Percentiles rank a stretch among this genome's conserved stretches.
Conservation (phyloP, 2,329 filamentous ascomycete species). For the Berkeleyomyces rouxiae region DNA sequence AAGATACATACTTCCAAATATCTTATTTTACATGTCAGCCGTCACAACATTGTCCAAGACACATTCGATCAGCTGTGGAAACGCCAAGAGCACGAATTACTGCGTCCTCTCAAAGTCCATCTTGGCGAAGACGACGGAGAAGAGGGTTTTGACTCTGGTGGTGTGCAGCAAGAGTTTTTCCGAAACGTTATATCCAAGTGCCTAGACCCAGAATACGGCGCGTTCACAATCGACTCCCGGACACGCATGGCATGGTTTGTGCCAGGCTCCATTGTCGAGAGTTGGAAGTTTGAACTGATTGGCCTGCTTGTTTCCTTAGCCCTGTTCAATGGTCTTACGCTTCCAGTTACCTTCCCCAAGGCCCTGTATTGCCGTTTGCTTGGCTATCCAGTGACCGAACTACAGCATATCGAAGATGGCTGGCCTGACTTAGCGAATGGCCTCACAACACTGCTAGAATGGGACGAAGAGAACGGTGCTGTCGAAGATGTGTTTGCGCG, state of each 20-base stretch:
- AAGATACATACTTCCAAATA: conserved; percentile 53
- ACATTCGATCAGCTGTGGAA: conserved; percentile 82
- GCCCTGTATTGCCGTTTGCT: conserved; percentile 72
- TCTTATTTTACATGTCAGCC: conserved; percentile 50
- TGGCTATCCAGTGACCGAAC: conserved; percentile 46
- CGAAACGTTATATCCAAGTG: conserved; percentile 65
- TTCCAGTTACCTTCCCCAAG: conserved; percentile 77
- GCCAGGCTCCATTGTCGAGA: conserved; percentile 61
- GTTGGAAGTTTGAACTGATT: conserved; percentile 81
- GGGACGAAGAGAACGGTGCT: conserved; percentile 56
- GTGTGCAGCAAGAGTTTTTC: conserved; percentile 95
- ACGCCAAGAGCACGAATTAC: conserved; percentile 61
- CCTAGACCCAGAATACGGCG: conserved; percentile 59
- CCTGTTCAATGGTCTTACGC: conserved; percentile 79
- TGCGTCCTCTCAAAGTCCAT: conserved; percentile 75
- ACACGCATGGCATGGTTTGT: conserved; percentile 80
- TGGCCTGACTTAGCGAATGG: conserved; percentile 72
- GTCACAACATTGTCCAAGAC: conserved; percentile 52
- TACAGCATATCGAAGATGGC: conserved; percentile 68
- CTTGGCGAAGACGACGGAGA: conserved; percentile 71
- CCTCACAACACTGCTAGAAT: conserved; percentile 55
- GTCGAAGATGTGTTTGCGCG: conserved; percentile 70
- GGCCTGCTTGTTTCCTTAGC: conserved; percentile 80
- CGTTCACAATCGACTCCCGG: conserved; percentile 61
- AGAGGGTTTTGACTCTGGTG: conserved; percentile 81